Evolutionary conservation across 2,329 filamentous ascomycete genomes (phyloP).

Genomic region (Colletotrichum sp.): DNA sequence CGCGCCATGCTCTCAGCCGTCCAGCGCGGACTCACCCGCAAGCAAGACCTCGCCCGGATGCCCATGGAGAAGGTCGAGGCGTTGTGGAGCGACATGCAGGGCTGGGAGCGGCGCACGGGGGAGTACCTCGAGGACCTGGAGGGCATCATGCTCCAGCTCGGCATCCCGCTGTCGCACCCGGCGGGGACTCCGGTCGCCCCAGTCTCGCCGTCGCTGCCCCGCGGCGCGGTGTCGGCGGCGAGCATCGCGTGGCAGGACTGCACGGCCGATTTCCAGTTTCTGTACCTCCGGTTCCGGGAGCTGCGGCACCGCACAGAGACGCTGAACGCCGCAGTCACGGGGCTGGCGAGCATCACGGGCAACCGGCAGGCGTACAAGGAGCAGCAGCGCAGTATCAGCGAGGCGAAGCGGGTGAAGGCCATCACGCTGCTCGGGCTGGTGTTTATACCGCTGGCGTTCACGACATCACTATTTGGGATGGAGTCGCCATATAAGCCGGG

Average conservation of each 20-base stretch:
- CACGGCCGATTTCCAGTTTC: conserved; percentile 26
- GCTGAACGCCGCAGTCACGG: conserved; percentile 27
- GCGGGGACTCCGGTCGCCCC: not conserved
- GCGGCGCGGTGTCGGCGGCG: not conserved
- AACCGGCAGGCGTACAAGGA: conserved; percentile 26
- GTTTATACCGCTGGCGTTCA: conserved; percentile 28
- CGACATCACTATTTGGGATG: conserved; percentile 26
- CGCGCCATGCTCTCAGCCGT: conserved; percentile 24
- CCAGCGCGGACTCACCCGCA: conserved; percentile 28
- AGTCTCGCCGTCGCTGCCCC: not conserved
- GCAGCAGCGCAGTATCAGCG: conserved; percentile 28
- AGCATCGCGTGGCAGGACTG: conserved; percentile 20
- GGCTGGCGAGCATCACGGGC: conserved; percentile 27
- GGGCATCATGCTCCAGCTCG: conserved; percentile 28
- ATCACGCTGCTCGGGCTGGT: conserved; percentile 27
- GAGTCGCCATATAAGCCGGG: conserved; percentile 24
- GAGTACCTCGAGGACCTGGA: conserved; percentile 30
- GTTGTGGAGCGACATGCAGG: conserved; percentile 30
- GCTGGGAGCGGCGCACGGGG: conserved; percentile 28
- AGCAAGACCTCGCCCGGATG: conserved; percentile 26
- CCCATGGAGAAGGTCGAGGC: conserved; percentile 26
- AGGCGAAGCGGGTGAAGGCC: conserved; percentile 28
- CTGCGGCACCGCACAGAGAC: conserved; percentile 25
- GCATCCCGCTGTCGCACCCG: conserved; percentile 24
- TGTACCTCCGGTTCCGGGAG: conserved; percentile 25